phyloP scores from a whole-genome alignment of 2,329 filamentous ascomycete genomes.

The Bipolaris gigantea region DNA sequence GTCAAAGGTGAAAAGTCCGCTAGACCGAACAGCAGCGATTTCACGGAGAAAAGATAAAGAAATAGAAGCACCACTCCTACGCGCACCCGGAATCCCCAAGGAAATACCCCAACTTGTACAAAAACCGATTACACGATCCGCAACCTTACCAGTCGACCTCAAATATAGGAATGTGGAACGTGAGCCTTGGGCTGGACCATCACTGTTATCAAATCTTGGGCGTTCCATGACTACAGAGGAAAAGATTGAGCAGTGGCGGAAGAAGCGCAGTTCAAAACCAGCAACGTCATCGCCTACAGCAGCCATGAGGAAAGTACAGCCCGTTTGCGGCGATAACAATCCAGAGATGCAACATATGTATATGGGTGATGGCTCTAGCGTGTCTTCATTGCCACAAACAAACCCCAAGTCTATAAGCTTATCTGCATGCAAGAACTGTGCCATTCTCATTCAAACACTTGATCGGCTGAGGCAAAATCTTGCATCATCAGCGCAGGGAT shows the following conservation, averaged over 20 bases:
- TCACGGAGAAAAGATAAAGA: background rate
- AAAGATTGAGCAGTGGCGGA: conserved; percentile 23
- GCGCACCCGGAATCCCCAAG: conserved; percentile 33
- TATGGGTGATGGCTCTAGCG: conserved; percentile 8
- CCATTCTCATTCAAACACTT: conserved; percentile 29
- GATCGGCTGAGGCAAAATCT: conserved; percentile 27
- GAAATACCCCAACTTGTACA: conserved; percentile 13
- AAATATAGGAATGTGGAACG: conserved; percentile 16
- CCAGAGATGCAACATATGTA: conserved; percentile 20
- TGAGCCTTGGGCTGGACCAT: conserved; percentile 23
- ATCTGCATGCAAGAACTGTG: conserved; percentile 26
- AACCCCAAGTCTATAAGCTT: background rate
- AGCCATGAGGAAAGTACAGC: background rate
- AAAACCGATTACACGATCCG: conserved; percentile 23
- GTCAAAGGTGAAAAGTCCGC: conserved; percentile 1
- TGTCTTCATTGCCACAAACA: background rate
- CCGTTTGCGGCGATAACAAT: conserved; percentile 26
- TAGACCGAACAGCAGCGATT: background rate
- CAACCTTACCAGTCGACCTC: conserved; percentile 24
- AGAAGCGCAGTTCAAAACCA: background rate
- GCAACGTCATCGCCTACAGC: background rate
- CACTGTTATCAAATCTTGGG: conserved; percentile 26
- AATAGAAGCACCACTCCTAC: conserved; percentile 16
- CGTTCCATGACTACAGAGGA: conserved; percentile 32
- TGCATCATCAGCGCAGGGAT: background rate